Evolutionary conservation across 352 stramenopile genomes (phyloP), one percentile per base, ranked within the genome.

Genomic region (Phytophthora multivora): DNA sequence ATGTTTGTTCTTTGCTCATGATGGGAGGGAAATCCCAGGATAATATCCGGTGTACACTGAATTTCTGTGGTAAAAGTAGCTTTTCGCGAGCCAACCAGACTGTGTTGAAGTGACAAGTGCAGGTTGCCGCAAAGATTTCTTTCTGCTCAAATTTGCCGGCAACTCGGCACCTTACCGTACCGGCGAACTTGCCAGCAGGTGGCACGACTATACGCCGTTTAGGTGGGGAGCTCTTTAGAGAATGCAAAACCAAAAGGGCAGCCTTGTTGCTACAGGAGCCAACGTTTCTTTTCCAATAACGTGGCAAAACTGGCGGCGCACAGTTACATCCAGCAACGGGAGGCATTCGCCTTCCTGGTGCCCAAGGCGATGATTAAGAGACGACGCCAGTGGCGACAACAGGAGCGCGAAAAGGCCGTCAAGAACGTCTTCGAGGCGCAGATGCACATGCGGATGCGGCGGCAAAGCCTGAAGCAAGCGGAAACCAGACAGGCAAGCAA

Each of bases 271-370:
- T 26, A 35, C 30, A 16, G 11, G n/a, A n/a, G n/a, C 15, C 28
- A 42, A 59, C 46, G 9, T 47, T 36, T 19, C 18, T 26, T 52
- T 57, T 30, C 53, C n/a, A 15, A 36, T 48, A 9, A 41, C 62
- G 19, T 38, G 18, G 40, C 38, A 62, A 74, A 46, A 56, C 50
- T 75, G 66, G 38, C 46, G 66, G 38, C 51, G 53, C 38, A 51
- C 18, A 69, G 62, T 53, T 75, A 75, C 51, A 52, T 75, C 38
- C 36, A 61, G 28, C 45, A 69, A 25, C 42, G 66, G 26, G 33
- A 71, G 52, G 66, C 66, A 5, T 75, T 75, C 45, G 66, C 66
- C 48, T 75, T 75, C 51, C 62, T 75, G 1, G 56, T 63, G 11
- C 66, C 66, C 15, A 51, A 61, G 25, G 10, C 40, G 18, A 71